These are phyloP conservation scores for Eimeria falciformis DNA, from an alignment of 169 alveolate genomes.

Conservation along the genomic window DNA sequence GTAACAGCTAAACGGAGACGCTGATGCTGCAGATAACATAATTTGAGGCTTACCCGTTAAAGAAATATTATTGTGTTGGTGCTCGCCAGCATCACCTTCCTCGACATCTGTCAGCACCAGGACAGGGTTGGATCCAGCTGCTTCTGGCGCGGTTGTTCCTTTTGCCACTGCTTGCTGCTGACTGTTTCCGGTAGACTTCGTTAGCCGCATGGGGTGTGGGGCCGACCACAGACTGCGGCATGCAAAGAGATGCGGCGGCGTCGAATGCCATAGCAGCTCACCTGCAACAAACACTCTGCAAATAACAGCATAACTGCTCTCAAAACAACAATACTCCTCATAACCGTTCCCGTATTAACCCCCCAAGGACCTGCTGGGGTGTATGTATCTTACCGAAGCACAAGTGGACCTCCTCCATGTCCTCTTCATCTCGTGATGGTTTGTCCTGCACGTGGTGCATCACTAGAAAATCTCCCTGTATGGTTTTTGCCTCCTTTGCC, in stretches of 20 bases:
- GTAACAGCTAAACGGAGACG: not conserved
- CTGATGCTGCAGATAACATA: no score
- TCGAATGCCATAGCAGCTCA: slow-evolving; percentile 45
- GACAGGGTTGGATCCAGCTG: not conserved
- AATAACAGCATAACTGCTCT: not conserved
- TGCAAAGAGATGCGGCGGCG: slow-evolving; percentile 39
- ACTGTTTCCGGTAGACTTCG: slow-evolving; percentile 8
- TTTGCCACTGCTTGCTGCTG: not conserved
- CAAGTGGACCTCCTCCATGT: not conserved
- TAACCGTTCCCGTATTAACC: not conserved
- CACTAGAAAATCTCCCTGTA: slow-evolving; percentile 20
- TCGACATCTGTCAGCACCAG: slow-evolving; percentile 29
- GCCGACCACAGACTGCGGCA: slow-evolving; percentile 52
- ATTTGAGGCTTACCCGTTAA: no score
- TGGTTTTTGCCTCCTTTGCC: not conserved
- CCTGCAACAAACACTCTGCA: not conserved
- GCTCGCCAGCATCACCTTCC: not conserved
- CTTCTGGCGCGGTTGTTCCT: not conserved
- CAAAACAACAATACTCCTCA: not conserved
- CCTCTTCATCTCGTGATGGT: not conserved
- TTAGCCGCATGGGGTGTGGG: slow-evolving; percentile 50
- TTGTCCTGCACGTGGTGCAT: not conserved
- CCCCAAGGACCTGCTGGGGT: not conserved
- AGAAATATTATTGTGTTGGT: no score
- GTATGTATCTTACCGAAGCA: slow-evolving; percentile 25